These are phyloP conservation scores for Panaeolus cyanescens DNA, from an alignment of 768 basidiomycete species.

Conservation along the genomic window DNA sequence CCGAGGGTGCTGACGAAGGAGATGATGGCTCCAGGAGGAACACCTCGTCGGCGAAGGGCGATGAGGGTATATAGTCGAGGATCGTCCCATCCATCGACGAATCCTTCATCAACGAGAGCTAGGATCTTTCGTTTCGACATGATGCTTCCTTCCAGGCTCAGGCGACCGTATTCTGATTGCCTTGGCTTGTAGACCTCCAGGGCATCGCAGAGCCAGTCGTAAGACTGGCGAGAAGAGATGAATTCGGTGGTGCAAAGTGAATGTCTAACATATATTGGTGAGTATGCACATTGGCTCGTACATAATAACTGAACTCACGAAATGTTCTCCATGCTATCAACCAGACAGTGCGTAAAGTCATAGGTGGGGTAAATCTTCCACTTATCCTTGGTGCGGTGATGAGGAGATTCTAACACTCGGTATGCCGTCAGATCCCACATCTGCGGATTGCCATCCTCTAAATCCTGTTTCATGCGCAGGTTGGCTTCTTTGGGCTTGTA, in stretches of 20 bases:
- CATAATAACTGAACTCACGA: constrained; percentile 63
- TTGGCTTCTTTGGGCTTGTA: constrained; percentile 93
- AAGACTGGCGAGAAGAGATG: constrained; percentile 92
- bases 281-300: not conserved
- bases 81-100: constrained; percentile 95
- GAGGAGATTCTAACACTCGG: constrained; percentile 85
- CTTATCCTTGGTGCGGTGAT: constrained; percentile 89
- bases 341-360: constrained; percentile 97
- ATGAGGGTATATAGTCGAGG: constrained; percentile 97
- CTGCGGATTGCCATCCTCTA: constrained; percentile 91
- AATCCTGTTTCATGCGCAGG: constrained; percentile 96
- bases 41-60: constrained; percentile 90
- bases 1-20: constrained; percentile 94
- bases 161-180: constrained; percentile 95
- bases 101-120: constrained; percentile 79
- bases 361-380: constrained; percentile 99
- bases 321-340: constrained; percentile 98
- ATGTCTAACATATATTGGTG: constrained; percentile 60
- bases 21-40: constrained; percentile 95
- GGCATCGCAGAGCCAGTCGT: constrained; percentile 99
- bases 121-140: constrained; percentile 97
- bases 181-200: constrained; percentile 96
- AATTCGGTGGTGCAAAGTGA: constrained; percentile 97
- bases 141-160: constrained; percentile 92
- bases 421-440: constrained; percentile 99